Evolutionary conservation across 140 eudicot genomes (phyloP).

Genomic region (Cichorium intybus): DNA sequence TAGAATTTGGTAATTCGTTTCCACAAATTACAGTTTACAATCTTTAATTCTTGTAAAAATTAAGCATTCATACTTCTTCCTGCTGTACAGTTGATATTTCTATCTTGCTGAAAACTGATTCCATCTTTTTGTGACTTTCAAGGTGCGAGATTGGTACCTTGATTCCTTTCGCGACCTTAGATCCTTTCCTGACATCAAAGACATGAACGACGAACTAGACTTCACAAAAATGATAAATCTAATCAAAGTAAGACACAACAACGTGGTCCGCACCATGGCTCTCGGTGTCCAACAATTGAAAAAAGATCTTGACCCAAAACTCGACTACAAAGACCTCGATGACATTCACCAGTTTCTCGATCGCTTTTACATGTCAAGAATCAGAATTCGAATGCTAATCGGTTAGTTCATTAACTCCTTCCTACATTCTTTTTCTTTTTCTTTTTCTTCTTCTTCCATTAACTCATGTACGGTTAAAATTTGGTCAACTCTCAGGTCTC

Average conservation of each 20-base stretch:
- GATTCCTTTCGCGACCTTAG: constrained; percentile 91
- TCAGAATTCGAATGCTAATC: constrained; percentile 91
- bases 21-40: no score
- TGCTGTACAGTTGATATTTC: no score
- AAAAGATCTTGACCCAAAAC: constrained; percentile 55
- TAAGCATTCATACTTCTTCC: no score
- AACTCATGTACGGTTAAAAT: no score
- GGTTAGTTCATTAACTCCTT: constrained; percentile 48
- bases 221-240: constrained; percentile 80
- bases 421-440: no score
- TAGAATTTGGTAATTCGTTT: no score
- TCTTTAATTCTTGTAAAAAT: no score
- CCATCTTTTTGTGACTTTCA: constrained; percentile 8
- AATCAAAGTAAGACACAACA: constrained; percentile 92
- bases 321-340: constrained; percentile 54
- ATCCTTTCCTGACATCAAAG: constrained; percentile 73
- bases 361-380: constrained; percentile 94
- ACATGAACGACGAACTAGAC: constrained; percentile 57
- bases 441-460: no score
- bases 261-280: constrained; percentile 95
- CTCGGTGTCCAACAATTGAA: constrained; percentile 89
- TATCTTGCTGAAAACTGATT: background rate
- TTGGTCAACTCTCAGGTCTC: no score
- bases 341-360: constrained; percentile 90
- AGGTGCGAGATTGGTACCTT: constrained; percentile 96